Evolutionary conservation across 257 asterid genomes (phyloP).

Genomic region (Handroanthus guayacan): DNA sequence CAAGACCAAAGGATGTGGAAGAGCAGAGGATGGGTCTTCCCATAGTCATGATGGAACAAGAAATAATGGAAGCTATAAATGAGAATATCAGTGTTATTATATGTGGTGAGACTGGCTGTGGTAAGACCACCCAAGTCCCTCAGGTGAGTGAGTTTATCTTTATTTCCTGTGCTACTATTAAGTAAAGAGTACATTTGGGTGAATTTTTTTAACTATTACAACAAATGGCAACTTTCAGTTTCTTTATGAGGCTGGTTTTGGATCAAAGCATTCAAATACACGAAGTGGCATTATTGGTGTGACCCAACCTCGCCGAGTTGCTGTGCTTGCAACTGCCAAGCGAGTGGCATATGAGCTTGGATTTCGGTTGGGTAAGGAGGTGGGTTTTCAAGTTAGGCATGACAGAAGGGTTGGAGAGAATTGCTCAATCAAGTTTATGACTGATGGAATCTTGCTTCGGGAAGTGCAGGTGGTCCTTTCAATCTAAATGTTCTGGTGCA

Average conservation of each 20-base stretch:
- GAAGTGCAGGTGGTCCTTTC: conserved; percentile 86
- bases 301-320: conserved; percentile 98
- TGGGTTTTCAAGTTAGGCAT: conserved; percentile 97
- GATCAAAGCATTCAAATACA: conserved; percentile 50
- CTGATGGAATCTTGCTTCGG: conserved; percentile 97
- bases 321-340: conserved; percentile 97
- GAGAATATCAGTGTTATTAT: conserved; percentile 72
- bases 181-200: background rate
- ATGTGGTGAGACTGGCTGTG: conserved; percentile 99
- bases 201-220: conserved; percentile 26
- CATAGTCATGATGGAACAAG: conserved; percentile 97
- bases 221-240: conserved; percentile 62
- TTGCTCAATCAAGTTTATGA: conserved; percentile 95
- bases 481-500: conserved; percentile 29
- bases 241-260: conserved; percentile 93
- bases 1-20: conserved; percentile 82
- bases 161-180: conserved; percentile 12
- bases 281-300: conserved; percentile 90
- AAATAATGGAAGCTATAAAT: conserved; percentile 92
- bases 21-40: conserved; percentile 79
- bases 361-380: conserved; percentile 83
- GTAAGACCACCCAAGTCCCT: conserved; percentile 99
- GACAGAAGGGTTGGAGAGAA: conserved; percentile 83
- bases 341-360: conserved; percentile 97
- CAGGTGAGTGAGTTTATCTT: conserved; percentile 62